These are phyloP conservation scores for Exserohilum turcica DNA, from an alignment of 2,329 filamentous ascomycete genomes.

Conservation along the genomic window DNA sequence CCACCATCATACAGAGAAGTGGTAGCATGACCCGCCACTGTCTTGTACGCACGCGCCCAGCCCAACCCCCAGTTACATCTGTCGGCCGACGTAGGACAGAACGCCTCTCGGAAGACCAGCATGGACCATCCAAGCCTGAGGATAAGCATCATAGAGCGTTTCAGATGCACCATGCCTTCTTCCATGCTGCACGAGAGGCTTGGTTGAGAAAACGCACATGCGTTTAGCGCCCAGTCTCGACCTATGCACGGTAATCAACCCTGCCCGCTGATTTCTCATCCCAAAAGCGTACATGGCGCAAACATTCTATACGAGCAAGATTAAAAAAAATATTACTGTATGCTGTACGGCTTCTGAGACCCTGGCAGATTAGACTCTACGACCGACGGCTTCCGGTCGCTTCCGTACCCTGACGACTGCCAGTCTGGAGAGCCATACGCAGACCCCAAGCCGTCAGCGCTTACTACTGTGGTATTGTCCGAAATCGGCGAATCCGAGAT, in stretches of 20 bases:
- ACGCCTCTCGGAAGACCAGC: constrained; percentile 28
- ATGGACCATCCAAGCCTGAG: background rate
- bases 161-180: constrained; percentile 13
- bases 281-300: background rate
- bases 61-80: constrained; percentile 23
- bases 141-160: constrained; percentile 32
- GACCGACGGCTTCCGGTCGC: constrained; percentile 28
- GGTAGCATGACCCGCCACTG: constrained; percentile 3
- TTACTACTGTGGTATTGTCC: constrained; percentile 35
- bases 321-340: constrained; percentile 18
- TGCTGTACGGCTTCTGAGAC: constrained; percentile 14
- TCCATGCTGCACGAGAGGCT: constrained; percentile 14
- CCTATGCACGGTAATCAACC: constrained; percentile 11
- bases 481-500: constrained; percentile 43
- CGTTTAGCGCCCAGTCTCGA: constrained; percentile 7
- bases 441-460: constrained; percentile 28
- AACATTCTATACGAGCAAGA: background rate
- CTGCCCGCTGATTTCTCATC: constrained; percentile 5
- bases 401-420: constrained; percentile 22
- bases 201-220: constrained; percentile 3
- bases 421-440: constrained; percentile 33
- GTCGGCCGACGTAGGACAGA: constrained; percentile 33
- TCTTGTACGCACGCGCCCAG: background rate
- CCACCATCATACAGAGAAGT: constrained; percentile 1
- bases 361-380: constrained; percentile 21